Evolutionary conservation across 78 protist genomes (phyloP).

Genomic region (Ministeria vibrans): DNA sequence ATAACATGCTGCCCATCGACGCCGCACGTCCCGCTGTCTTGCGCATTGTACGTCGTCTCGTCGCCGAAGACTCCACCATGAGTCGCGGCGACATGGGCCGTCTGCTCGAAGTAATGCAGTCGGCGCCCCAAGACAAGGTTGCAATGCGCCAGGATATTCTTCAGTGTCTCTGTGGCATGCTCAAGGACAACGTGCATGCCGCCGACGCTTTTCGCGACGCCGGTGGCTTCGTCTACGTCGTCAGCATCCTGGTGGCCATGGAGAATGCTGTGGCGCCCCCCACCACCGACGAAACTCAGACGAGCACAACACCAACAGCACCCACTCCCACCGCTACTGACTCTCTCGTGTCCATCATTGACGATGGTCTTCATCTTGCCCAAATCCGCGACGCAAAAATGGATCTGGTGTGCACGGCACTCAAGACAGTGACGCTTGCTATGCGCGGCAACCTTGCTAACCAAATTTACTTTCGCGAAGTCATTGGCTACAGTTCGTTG

Average conservation of each 20-base stretch:
- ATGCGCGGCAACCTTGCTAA: background rate
- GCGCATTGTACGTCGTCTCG: background rate
- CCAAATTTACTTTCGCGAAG: background rate
- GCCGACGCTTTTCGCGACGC: background rate
- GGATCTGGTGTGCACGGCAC: background rate
- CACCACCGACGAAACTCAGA: too few relatives aligned
- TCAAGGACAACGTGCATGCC: background rate
- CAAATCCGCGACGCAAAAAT: too few relatives aligned
- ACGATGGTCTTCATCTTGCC: too few relatives aligned
- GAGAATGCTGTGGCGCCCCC: background rate
- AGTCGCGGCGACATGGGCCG: background rate
- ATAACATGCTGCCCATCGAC: background rate
- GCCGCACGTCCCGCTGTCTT: background rate
- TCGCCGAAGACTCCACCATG: background rate
- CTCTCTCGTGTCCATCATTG: too few relatives aligned
- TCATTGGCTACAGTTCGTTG: background rate
- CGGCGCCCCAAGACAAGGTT: background rate
- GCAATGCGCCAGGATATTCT: background rate
- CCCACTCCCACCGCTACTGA: too few relatives aligned
- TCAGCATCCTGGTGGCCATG: background rate
- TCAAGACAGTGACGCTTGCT: background rate
- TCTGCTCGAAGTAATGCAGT: background rate
- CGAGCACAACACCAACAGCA: too few relatives aligned
- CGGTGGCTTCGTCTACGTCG: background rate
- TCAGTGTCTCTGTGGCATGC: background rate